Evolutionary conservation across 1,284 basidiomycete genomes (phyloP).

Genomic region (Termitomyces sp.): DNA sequence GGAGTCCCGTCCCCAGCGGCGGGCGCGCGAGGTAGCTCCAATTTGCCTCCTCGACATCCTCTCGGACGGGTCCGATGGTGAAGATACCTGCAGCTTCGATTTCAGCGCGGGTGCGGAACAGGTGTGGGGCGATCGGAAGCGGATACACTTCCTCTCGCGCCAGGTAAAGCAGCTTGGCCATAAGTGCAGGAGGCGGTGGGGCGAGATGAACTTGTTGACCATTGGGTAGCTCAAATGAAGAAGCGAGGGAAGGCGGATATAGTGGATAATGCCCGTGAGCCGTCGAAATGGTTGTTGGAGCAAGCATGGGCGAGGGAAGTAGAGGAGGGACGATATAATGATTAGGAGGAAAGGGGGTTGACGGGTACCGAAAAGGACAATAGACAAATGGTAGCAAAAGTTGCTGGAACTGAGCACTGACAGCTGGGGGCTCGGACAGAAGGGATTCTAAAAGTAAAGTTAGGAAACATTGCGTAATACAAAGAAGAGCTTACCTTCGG

Average conservation of each 20-base stretch:
- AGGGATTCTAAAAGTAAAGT: constrained; percentile 37
- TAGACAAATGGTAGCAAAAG: constrained; percentile 56
- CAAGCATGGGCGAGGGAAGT: constrained; percentile 10
- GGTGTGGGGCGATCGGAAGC: constrained; percentile 38
- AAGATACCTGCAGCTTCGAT: constrained; percentile 22
- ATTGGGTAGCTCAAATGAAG: constrained; percentile 34
- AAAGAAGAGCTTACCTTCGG: constrained; percentile 32
- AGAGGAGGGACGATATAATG: constrained; percentile 34
- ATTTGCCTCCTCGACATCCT: constrained; percentile 59
- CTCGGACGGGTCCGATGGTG: constrained; percentile 43
- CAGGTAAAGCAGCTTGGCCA: constrained; percentile 62
- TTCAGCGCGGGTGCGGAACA: constrained; percentile 43
- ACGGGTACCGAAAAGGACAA: constrained; percentile 49
- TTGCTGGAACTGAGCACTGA: constrained; percentile 41
- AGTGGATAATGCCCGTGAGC: constrained; percentile 53
- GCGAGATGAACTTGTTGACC: constrained; percentile 32
- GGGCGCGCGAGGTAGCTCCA: constrained; percentile 25
- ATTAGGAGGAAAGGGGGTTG: constrained; percentile 53
- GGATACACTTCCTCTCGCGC: constrained; percentile 47
- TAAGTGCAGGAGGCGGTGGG: constrained; percentile 46
- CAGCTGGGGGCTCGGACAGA: constrained; percentile 30
- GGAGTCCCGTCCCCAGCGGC: constrained; percentile 20
- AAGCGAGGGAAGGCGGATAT: constrained; percentile 33
- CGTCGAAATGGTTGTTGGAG: constrained; percentile 30
- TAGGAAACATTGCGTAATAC: not conserved